These are phyloP conservation scores for Nosema muscidifuracis DNA, from an alignment of 371 early-diverging fungal genomes.

Conservation along the genomic window DNA sequence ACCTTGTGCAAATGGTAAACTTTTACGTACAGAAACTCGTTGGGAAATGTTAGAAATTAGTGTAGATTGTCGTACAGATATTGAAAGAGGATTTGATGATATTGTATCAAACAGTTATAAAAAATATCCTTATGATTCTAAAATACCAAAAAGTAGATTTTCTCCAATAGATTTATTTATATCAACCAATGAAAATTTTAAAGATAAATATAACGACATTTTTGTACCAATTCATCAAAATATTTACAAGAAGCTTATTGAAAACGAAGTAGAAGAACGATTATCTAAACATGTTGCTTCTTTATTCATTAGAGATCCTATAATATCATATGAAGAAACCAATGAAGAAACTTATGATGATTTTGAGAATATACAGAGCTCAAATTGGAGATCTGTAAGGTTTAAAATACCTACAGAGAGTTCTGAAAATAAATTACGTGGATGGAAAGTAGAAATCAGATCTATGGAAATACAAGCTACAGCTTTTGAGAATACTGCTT, in stretches of 20 bases:
- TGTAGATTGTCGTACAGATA: slow-evolving; percentile 85
- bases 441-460: slow-evolving; percentile 96
- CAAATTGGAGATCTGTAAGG: slow-evolving; percentile 97
- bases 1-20: slow-evolving; percentile 81
- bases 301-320: slow-evolving; percentile 92
- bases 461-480: slow-evolving; percentile 93
- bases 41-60: slow-evolving; percentile 88
- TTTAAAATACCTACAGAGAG: slow-evolving; percentile 77
- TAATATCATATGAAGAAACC: slow-evolving; percentile 81
- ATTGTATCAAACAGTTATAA: not conserved
- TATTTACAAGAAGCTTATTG: slow-evolving; percentile 68
- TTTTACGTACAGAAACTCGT: slow-evolving; percentile 87
- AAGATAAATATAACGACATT: slow-evolving; percentile 82
- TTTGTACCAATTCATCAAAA: slow-evolving; percentile 72
- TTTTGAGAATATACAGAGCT: slow-evolving; percentile 83
- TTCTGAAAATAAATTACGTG: slow-evolving; percentile 70
- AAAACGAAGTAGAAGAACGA: slow-evolving; percentile 73
- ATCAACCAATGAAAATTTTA: slow-evolving; percentile 60
- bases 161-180: slow-evolving; percentile 85
- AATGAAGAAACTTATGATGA: slow-evolving; percentile 64
- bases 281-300: slow-evolving; percentile 85
- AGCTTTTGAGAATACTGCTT: slow-evolving; percentile 93
- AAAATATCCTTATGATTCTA: slow-evolving; percentile 13
- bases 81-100: slow-evolving; percentile 71
- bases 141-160: slow-evolving; percentile 86